Evolutionary conservation across 78 protist species (phyloP), one percentile per base, ranked within the genome.

Genomic region (Dictyostelium intermedium): DNA sequence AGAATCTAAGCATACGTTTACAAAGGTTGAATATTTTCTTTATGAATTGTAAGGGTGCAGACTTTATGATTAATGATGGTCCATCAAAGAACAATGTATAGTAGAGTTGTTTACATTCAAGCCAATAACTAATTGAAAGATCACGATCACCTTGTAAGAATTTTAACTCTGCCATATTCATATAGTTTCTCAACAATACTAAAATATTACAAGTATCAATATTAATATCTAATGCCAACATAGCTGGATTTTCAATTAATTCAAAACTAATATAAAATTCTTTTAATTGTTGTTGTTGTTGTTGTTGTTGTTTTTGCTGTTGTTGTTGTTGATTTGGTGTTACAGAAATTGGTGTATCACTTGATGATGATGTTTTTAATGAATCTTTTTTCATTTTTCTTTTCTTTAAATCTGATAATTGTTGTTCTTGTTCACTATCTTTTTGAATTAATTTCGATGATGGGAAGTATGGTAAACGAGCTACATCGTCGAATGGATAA

Each of bases 81-180:
- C 94, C 94, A 45, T 89, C 94, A 14, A 80, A 89, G 34, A 89
- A 89, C 20, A 89, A 39, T 0, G 85, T 89, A n/a, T 70, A 89
- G 72, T 89, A 89, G 69, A 92, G 85, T n/a, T 92, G 70, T n/a
- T 47, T 41, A 20, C 87, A 76, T 27, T 92, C 96, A 2, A 32
- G 70, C 96, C 96, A 92, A 47, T 81, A 92, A 20, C 85, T 61
- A 23, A 92, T 82, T 30, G 96, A 91, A 37, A 86, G 77, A 37
- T 92, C 96, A 13, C 92, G 82, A 30, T 92, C 96, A 16, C 96
- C 92, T 43, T 92, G 96, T 18, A 92, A 76, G n/a, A 47, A 84
- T 72, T 85, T 72, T 6, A 92, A 41, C 39, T 92, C 96, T 9
- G 96, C 96, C 91, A 92, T 83, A 41, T 92, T 92, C 92, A 92